Base-by-base conservation (phyloP, 1,139 yeast genomes). In the Lodderomyces parapsilosis region DNA sequence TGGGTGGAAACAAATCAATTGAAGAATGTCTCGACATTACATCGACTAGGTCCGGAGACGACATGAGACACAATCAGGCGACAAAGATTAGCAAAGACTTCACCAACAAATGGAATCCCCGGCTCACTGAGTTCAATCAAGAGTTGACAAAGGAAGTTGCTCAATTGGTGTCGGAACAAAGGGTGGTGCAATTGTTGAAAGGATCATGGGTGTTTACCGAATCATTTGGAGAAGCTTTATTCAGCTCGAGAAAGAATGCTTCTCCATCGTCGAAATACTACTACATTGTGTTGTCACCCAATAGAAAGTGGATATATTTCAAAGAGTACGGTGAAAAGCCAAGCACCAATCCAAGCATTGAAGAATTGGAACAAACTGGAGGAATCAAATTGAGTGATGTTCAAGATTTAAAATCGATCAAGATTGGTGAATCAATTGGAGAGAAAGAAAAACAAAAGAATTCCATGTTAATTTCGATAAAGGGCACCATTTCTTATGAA, bases 131-230 rank as follows among this genome's bases (percentile, higher is more conserved):
- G 31, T 83, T 88, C 54, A 76, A 80, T 55, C 63, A 65, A 11
- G 65, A 73, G 40, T 68, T 86, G 47, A 62, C 74, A 4, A 63
- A 65, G 14, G 93, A 88, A 57, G 88, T 86, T 0, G 68, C 75
- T 50, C 86, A 83, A 42, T 86, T 86, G 58, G 91, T 88, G n/a
- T 74, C 79, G 47, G 93, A 86, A 57, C 95, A 87, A 62, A 72
- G 95, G 52, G 80, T 85, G 37, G 66, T 85, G 43, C 83, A 83
- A 55, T 63, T 89, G 42, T 78, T 88, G 35, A 80, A 79, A 53
- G 96, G 96, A 3, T 78, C 88, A 2, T 88, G 96, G 96, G 93
- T 86, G n/a, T 83, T 72, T 54, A 75, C 84, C 2, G 86, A 81
- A 42, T 66, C 73, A 43, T 89, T 89, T 39, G 72, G 81, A 1